phyloP scores from a whole-genome alignment of 345 rosid species.

The Fremontodendron californicum region DNA sequence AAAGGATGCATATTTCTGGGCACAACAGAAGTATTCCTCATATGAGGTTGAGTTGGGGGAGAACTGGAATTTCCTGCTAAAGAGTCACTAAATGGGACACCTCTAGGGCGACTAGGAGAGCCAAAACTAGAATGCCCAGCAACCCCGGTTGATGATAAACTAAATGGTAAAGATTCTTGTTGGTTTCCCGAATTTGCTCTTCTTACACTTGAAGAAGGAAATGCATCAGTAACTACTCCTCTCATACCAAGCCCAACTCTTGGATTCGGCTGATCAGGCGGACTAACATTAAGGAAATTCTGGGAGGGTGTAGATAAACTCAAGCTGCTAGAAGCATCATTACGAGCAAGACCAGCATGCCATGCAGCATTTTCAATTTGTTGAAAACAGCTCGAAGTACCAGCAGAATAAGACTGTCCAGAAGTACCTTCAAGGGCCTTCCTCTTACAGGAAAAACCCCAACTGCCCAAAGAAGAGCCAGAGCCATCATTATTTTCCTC shows the following conservation, averaged over 20 bases:
- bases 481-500: too few relatives aligned
- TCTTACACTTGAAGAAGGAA: slow-evolving; percentile 49
- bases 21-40: slow-evolving; percentile 38
- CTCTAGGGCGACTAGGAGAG: slow-evolving; percentile 37
- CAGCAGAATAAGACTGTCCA: slow-evolving; percentile 21
- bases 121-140: slow-evolving; percentile 36
- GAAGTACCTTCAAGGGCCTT: slow-evolving; percentile 80
- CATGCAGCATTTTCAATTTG: slow-evolving; percentile 44
- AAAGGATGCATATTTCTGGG: slow-evolving; percentile 48
- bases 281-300: slow-evolving; percentile 35
- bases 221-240: slow-evolving; percentile 25
- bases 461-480: slow-evolving; percentile 50
- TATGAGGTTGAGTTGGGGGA: slow-evolving; percentile 43
- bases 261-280: slow-evolving; percentile 38
- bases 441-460: slow-evolving; percentile 86
- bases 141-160: slow-evolving; percentile 41
- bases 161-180: slow-evolving; percentile 47
- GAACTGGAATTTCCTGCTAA: slow-evolving; percentile 32
- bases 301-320: slow-evolving; percentile 50
- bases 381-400: slow-evolving; percentile 11
- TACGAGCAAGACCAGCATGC: background rate
- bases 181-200: slow-evolving; percentile 46
- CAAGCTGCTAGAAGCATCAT: slow-evolving; percentile 45
- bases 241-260: too few relatives aligned
- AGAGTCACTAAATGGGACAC: slow-evolving; percentile 35